Evolutionary conservation across 1,284 basidiomycete genomes (phyloP).

Genomic region (Marasmius sp.): DNA sequence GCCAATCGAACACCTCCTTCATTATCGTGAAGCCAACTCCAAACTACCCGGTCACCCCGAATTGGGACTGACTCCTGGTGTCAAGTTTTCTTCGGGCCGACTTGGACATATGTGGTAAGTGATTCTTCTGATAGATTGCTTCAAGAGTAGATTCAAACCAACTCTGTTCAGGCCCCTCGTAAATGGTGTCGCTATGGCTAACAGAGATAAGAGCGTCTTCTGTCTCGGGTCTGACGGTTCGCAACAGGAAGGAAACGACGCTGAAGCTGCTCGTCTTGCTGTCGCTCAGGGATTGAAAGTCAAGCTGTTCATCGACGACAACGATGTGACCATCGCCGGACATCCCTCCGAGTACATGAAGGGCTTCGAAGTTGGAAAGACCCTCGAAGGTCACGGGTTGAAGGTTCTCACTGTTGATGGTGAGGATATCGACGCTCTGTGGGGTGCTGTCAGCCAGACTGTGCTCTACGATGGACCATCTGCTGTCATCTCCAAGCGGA

Average conservation of each 20-base stretch:
- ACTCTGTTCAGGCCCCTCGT: conserved; percentile 55
- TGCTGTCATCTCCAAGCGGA: conserved; percentile 74
- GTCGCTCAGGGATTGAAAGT: conserved; percentile 80
- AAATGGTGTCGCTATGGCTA: conserved; percentile 79
- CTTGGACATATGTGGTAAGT: conserved; percentile 78
- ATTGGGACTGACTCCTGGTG: conserved; percentile 79
- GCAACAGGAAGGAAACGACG: conserved; percentile 87
- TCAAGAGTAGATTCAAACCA: neutral
- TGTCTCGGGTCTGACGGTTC: conserved; percentile 85
- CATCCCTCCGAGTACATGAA: conserved; percentile 83
- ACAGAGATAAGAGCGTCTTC: conserved; percentile 75
- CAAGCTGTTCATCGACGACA: conserved; percentile 85
- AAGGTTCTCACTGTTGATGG: conserved; percentile 72
- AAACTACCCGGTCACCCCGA: conserved; percentile 87
- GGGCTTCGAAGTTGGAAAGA: conserved; percentile 71
- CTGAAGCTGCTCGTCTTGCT: conserved; percentile 82
- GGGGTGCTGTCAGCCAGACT: conserved; percentile 59
- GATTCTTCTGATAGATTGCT: neutral
- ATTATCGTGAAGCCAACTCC: conserved; percentile 82
- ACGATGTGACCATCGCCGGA: conserved; percentile 84
- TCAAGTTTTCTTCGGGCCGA: conserved; percentile 86
- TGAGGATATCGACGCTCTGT: conserved; percentile 77
- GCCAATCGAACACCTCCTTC: conserved; percentile 72
- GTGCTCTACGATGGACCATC: conserved; percentile 70
- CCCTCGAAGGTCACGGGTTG: conserved; percentile 77